Conservation (phyloP, 306 rosid genomes). For the Urtica urens region DNA sequence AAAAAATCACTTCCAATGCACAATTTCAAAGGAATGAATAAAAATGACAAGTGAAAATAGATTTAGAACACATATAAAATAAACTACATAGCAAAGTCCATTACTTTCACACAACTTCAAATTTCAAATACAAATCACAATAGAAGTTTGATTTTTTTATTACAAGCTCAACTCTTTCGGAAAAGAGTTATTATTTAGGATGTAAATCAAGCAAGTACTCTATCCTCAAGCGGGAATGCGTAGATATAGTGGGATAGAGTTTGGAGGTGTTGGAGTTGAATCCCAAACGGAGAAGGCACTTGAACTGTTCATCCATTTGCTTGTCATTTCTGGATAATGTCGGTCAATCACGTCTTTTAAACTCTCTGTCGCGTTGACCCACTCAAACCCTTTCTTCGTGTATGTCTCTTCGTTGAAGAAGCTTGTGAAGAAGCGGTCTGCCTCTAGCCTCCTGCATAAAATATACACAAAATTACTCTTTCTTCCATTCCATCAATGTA, state of each 20-base stretch:
- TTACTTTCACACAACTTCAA: no score
- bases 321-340: conserved; percentile 39
- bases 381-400: conserved; percentile 35
- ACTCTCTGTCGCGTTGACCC: conserved; percentile 51
- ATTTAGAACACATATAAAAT: no score
- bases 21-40: no score
- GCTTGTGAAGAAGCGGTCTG: conserved; percentile 50
- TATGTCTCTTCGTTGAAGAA: conserved; percentile 39
- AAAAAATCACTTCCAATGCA: no score
- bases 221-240: conserved; percentile 4
- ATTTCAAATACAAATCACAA: no score
- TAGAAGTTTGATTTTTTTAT: no score
- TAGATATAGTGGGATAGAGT: conserved; percentile 9
- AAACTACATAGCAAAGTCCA: no score
- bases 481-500: background rate
- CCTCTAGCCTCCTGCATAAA: conserved; percentile 45
- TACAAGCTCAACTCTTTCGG: no score
- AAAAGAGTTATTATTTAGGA: no score
- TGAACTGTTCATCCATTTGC: conserved; percentile 41
- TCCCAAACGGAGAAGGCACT: conserved; percentile 66
- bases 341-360: conserved; percentile 46
- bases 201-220: no score
- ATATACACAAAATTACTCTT: background rate
- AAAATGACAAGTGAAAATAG: no score
- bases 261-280: conserved; percentile 6